phyloP scores from a whole-genome alignment of 352 stramenopile genomes.

The Pythium periplocum region DNA sequence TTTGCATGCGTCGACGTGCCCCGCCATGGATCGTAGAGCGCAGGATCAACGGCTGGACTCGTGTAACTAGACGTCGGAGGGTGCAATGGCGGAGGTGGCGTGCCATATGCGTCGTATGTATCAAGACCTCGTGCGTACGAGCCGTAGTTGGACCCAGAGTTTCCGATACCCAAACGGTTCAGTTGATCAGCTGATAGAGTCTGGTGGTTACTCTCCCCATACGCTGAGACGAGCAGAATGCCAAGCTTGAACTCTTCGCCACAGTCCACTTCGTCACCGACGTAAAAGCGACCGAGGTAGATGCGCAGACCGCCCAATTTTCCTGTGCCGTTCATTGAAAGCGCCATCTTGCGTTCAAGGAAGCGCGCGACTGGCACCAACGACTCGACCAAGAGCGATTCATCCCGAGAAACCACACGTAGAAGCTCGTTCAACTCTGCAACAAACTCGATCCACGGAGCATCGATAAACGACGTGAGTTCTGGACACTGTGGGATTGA shows the following conservation, averaged over 20 bases:
- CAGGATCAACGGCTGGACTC: too few species aligned
- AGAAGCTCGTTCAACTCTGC: slow-evolving; percentile 74
- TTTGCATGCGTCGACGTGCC: too few species aligned
- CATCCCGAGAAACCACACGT: slow-evolving; percentile 58
- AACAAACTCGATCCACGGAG: slow-evolving; percentile 82
- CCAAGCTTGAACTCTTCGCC: slow-evolving; percentile 77
- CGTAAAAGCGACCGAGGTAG: slow-evolving; percentile 71
- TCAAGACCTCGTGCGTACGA: too few species aligned
- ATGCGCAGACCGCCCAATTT: slow-evolving; percentile 64
- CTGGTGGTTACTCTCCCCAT: slow-evolving; percentile 11
- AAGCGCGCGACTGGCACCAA: slow-evolving; percentile 61
- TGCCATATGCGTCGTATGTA: too few species aligned
- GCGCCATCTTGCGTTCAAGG: slow-evolving; percentile 48
- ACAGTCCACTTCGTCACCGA: slow-evolving; percentile 54
- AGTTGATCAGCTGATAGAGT: too few species aligned
- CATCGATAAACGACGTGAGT: slow-evolving; percentile 81
- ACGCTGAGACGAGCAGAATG: slow-evolving; percentile 53
- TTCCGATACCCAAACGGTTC: too few species aligned
- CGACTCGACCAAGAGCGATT: slow-evolving; percentile 43
- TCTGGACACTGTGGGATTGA: slow-evolving; percentile 75
- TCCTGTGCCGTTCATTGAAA: slow-evolving; percentile 25
- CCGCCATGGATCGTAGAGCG: too few species aligned
- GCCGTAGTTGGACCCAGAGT: too few species aligned
- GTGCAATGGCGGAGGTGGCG: too few species aligned
- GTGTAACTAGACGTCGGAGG: too few species aligned